These are phyloP conservation scores for Pythium scleroteichum DNA, from an alignment of 352 stramenopile genomes.

Conservation along the genomic window DNA sequence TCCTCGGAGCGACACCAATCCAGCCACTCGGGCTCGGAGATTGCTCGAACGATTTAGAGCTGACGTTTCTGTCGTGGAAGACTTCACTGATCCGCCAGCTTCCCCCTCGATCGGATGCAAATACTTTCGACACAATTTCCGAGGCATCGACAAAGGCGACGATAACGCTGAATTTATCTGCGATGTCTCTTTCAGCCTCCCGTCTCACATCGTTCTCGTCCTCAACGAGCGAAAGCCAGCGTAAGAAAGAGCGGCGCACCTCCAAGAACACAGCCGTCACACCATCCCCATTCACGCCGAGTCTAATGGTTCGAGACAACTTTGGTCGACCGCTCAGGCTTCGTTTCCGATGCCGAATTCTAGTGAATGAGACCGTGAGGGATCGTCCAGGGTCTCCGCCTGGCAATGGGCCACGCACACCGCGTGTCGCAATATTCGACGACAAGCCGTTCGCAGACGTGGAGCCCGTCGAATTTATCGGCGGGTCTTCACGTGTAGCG, in stretches of 20 bases:
- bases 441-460: slow-evolving; percentile 12
- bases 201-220: too few relatives aligned
- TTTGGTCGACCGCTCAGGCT: neutral
- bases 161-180: too few relatives aligned
- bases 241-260: too few relatives aligned
- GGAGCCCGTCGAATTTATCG: neutral
- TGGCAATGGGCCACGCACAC: neutral
- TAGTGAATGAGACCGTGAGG: neutral
- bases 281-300: too few relatives aligned
- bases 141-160: slow-evolving; percentile 14
- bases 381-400: neutral
- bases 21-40: slow-evolving; percentile 89
- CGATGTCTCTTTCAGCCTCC: too few relatives aligned
- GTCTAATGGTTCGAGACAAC: too few relatives aligned
- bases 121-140: too few relatives aligned
- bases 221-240: too few relatives aligned
- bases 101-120: too few relatives aligned
- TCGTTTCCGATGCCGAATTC: slow-evolving; percentile 7
- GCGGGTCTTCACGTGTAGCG: neutral
- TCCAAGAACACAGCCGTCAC: too few relatives aligned
- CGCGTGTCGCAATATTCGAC: slow-evolving; percentile 14
- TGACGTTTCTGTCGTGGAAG: slow-evolving; percentile 75
- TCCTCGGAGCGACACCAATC: slow-evolving; percentile 72
- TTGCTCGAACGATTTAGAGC: slow-evolving; percentile 87
- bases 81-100: slow-evolving; percentile 26